Conservation (phyloP, 2,329 filamentous ascomycete genomes). For the Diaporthe sp. region DNA sequence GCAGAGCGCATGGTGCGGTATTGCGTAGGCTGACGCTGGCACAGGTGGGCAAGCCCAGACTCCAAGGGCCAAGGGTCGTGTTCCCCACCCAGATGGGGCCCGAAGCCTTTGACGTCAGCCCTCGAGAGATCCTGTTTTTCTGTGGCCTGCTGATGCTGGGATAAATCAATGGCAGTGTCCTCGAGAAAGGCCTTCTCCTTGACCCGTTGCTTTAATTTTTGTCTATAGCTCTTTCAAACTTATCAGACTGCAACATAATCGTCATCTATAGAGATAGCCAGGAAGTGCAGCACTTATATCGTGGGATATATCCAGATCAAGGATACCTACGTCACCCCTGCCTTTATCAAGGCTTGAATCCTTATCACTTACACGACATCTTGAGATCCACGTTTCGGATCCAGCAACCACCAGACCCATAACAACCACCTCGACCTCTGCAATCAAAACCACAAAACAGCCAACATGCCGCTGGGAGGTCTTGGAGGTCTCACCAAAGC, state of each 20-base stretch:
- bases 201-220: neutral
- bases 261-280: too few relatives aligned
- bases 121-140: slow-evolving; percentile 35
- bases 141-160: slow-evolving; percentile 23
- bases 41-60: neutral
- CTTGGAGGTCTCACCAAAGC: slow-evolving; percentile 19
- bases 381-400: slow-evolving; percentile 6
- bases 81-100: slow-evolving; percentile 7
- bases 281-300: neutral
- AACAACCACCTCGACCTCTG: neutral
- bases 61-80: slow-evolving; percentile 8
- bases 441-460: neutral
- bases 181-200: neutral
- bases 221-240: neutral
- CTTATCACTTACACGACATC: slow-evolving; percentile 12
- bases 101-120: slow-evolving; percentile 35
- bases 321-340: neutral
- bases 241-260: neutral
- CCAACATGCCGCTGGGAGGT: slow-evolving; percentile 11
- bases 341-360: neutral
- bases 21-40: slow-evolving; percentile 21
- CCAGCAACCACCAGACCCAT: neutral
- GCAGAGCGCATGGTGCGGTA: slow-evolving; percentile 20
- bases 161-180: slow-evolving; percentile 22
- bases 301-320: neutral